These are phyloP conservation scores for Umbelopsis isabellina DNA, from an alignment of 192 early-diverging fungal genomes.

Conservation along the genomic window DNA sequence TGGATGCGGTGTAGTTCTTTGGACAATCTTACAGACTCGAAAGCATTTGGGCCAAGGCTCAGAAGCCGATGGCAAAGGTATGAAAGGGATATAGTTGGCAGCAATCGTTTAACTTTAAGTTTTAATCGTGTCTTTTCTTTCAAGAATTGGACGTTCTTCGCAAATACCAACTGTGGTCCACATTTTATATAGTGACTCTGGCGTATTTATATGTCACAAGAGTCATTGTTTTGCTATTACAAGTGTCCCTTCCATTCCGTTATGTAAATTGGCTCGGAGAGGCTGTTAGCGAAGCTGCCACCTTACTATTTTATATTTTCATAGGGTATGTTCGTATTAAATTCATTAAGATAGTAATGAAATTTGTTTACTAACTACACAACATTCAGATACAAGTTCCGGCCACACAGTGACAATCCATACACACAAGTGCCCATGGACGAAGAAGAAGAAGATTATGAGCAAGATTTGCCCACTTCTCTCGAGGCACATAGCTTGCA, in stretches of 20 bases:
- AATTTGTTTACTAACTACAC: neutral
- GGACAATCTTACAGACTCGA: conserved; percentile 57
- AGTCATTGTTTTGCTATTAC: conserved; percentile 49
- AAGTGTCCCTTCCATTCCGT: conserved; percentile 50
- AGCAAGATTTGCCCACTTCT: conserved; percentile 20
- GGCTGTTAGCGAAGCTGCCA: conserved; percentile 49
- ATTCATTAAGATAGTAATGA: neutral
- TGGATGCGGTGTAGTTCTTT: conserved; percentile 51
- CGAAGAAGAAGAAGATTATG: conserved; percentile 39
- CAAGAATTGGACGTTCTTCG: conserved; percentile 47
- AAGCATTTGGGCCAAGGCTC: conserved; percentile 49
- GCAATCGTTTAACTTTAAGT: neutral
- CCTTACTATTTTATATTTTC: conserved; percentile 49
- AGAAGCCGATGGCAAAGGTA: conserved; percentile 57
- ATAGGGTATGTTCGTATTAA: conserved; percentile 46
- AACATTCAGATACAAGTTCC: conserved; percentile 48
- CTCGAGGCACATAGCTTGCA: conserved; percentile 3
- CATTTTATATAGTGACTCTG: conserved; percentile 56
- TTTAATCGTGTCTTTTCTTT: neutral
- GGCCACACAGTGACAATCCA: conserved; percentile 53
- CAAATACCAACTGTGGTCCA: conserved; percentile 58
- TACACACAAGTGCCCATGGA: conserved; percentile 47
- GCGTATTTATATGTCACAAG: conserved; percentile 56
- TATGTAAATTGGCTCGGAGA: conserved; percentile 57
- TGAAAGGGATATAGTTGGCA: too few species aligned